A percentile compares a stretch with the other conserved stretches of the same genome.
Conservation (phyloP, 1,139 yeast genomes). For the Maudiozyma humilis region DNA sequence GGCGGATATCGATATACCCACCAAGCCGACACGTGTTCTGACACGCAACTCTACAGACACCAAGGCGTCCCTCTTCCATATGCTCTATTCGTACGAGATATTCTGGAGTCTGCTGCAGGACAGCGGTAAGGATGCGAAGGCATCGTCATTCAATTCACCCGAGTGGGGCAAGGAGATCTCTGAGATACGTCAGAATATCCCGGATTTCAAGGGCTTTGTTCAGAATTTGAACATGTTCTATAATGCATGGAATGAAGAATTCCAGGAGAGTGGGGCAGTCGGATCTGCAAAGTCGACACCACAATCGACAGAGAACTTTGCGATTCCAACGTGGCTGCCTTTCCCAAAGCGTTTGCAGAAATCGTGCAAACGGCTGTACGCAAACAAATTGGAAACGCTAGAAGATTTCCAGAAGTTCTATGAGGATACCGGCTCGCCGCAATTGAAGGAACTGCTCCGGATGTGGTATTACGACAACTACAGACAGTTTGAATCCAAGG, state of each 20-base stretch:
- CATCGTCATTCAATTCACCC: no score
- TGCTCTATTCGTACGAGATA: slow-evolving; percentile 25
- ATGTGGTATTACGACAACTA: slow-evolving; percentile 25
- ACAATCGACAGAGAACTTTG: slow-evolving; percentile 17
- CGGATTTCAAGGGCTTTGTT: no score
- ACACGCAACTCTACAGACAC: slow-evolving; percentile 15
- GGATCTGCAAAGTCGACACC: no score
- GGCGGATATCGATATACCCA: neutral
- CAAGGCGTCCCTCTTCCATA: slow-evolving; percentile 26
- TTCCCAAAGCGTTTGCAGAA: slow-evolving; percentile 18
- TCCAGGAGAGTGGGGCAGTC: no score
- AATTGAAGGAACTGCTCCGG: slow-evolving; percentile 18
- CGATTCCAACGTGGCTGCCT: slow-evolving; percentile 22
- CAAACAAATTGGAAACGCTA: slow-evolving; percentile 17
- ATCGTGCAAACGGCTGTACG: slow-evolving; percentile 16
- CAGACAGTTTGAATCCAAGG: slow-evolving; percentile 12
- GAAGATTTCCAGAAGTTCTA: slow-evolving; percentile 22
- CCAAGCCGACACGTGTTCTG: slow-evolving; percentile 5
- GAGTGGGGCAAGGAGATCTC: no score
- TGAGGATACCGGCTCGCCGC: slow-evolving; percentile 11
- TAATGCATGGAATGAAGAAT: neutral
- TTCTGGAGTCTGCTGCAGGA: slow-evolving; percentile 16
- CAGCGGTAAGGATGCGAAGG: no score
- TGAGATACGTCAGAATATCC: no score
- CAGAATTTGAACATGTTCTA: no score